phyloP scores from a whole-genome alignment of 2,329 filamentous ascomycete genomes.

The Aureobasidium sp. region DNA sequence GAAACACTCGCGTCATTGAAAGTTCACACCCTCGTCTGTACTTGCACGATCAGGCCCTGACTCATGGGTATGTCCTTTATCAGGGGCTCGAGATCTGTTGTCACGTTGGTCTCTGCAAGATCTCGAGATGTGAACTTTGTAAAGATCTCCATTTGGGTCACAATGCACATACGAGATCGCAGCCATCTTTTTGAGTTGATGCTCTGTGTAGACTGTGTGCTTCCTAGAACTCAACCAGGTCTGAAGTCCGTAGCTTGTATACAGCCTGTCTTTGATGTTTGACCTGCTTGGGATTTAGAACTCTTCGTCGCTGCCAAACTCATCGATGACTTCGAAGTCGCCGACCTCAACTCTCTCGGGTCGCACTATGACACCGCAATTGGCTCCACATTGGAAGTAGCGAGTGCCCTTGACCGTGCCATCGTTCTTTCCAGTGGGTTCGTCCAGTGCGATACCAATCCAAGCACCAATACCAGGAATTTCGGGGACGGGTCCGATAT shows the following conservation, averaged over 20 bases:
- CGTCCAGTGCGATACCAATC: slow-evolving; percentile 68
- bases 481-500: slow-evolving; percentile 67
- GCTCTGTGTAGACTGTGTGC: not conserved
- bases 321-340: slow-evolving; percentile 58
- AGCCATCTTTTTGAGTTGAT: not conserved
- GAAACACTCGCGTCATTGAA: not conserved
- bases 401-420: slow-evolving; percentile 59
- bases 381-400: slow-evolving; percentile 64
- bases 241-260: not conserved
- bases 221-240: not conserved
- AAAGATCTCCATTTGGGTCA: not conserved
- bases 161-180: not conserved
- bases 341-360: slow-evolving; percentile 72
- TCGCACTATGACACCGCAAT: slow-evolving; percentile 71
- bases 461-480: slow-evolving; percentile 59
- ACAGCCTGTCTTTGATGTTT: not conserved
- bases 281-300: slow-evolving; percentile 30
- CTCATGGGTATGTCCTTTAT: not conserved
- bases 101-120: not conserved
- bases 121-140: not conserved
- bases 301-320: slow-evolving; percentile 73
- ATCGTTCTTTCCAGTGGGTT: slow-evolving; percentile 77
- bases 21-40: not conserved
- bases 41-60: not conserved
- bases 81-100: not conserved